These are phyloP conservation scores for Linaria vulgaris DNA, from an alignment of 257 asterid genomes.

Conservation along the genomic window DNA sequence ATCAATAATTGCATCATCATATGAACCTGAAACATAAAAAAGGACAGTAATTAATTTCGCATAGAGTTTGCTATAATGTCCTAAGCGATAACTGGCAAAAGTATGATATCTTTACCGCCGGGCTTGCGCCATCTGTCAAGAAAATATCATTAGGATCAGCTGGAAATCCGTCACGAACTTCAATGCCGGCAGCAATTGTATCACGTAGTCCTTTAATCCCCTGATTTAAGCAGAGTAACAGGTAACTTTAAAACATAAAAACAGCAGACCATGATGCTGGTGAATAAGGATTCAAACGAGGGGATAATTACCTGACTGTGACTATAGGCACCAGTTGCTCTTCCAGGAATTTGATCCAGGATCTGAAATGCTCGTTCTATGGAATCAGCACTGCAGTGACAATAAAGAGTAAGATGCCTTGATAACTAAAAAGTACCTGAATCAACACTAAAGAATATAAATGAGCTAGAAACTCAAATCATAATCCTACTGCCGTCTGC, in stretches of 20 bases:
- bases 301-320: conserved; percentile 78
- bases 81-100: neutral
- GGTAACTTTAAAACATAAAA: neutral
- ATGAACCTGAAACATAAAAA: conserved; percentile 63
- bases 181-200: conserved; percentile 88
- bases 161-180: conserved; percentile 96
- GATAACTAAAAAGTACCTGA: conserved; percentile 11
- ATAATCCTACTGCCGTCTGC: neutral
- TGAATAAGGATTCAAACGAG: conserved; percentile 2
- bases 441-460: conserved; percentile 4
- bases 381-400: conserved; percentile 74
- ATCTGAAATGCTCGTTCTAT: conserved; percentile 90
- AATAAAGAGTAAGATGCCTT: neutral
- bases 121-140: conserved; percentile 99
- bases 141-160: conserved; percentile 88
- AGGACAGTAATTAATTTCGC: conserved; percentile 3
- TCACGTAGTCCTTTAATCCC: conserved; percentile 97
- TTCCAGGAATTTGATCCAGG: conserved; percentile 93
- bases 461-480: conserved; percentile 8
- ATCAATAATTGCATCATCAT: conserved; percentile 98
- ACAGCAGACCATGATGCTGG: conserved; percentile 4
- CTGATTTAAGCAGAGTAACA: conserved; percentile 37
- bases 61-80: neutral
- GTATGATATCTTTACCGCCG: conserved; percentile 57
- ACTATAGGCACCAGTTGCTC: conserved; percentile 99